These are phyloP conservation scores for Peronospora belbahrii DNA, from an alignment of 352 stramenopile genomes.

Conservation along the genomic window DNA sequence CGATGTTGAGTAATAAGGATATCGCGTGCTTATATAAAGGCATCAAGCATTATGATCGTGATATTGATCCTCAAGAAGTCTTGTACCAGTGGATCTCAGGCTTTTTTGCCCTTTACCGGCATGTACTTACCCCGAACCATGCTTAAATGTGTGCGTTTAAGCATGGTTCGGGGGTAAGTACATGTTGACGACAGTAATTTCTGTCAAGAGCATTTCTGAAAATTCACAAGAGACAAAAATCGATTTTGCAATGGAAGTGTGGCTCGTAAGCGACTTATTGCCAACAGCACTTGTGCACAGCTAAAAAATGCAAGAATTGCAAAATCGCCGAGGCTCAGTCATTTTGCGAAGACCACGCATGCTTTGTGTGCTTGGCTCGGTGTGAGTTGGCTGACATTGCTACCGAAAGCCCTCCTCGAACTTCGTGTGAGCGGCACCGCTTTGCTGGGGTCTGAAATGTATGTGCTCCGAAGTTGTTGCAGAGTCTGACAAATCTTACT, in stretches of 20 bases:
- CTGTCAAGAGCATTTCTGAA: constrained; percentile 33
- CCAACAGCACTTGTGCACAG: constrained; percentile 33
- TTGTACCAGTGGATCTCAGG: constrained; percentile 51
- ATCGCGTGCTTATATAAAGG: constrained; percentile 34
- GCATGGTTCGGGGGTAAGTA: no score
- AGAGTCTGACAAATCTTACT: constrained; percentile 31
- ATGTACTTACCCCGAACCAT: constrained; percentile 31
- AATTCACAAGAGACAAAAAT: constrained; percentile 14
- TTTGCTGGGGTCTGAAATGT: constrained; percentile 38
- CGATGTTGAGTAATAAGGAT: constrained; percentile 19
- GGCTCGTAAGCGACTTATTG: constrained; percentile 34
- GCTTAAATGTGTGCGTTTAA: constrained; percentile 24
- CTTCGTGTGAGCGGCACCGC: constrained; percentile 39
- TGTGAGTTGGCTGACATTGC: constrained; percentile 17
- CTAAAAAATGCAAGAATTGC: constrained; percentile 30
- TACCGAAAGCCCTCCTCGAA: constrained; percentile 37
- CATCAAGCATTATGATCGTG: constrained; percentile 52
- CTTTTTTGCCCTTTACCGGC: constrained; percentile 25
- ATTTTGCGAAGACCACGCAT: constrained; percentile 48
- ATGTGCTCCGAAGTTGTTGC: constrained; percentile 31
- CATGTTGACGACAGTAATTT: constrained; percentile 16
- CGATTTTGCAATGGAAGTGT: constrained; percentile 24
- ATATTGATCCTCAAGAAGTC: constrained; percentile 47
- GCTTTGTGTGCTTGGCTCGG: constrained; percentile 44
- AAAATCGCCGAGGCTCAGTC: constrained; percentile 21